phyloP scores from a whole-genome alignment of 2,329 filamentous ascomycete genomes.

The Clonostachys chloroleuca region DNA sequence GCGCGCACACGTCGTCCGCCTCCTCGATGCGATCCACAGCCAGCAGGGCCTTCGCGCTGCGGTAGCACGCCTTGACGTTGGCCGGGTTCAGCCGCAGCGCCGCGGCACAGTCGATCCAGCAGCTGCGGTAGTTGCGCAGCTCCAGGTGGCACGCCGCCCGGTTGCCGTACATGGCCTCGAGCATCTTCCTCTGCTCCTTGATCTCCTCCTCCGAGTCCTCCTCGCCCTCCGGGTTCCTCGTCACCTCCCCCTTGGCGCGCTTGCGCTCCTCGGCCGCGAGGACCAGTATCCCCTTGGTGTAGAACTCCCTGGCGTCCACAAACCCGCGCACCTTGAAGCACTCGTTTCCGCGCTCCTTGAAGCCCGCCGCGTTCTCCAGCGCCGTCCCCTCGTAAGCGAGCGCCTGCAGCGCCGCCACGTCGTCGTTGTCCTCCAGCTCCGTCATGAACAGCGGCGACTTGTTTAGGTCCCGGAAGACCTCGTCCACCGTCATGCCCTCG shows the following conservation, averaged over 20 bases:
- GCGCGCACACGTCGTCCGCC: conserved; percentile 72
- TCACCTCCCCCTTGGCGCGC: conserved; percentile 33
- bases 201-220: conserved; percentile 48
- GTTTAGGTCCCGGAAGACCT: conserved; percentile 53
- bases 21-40: conserved; percentile 74
- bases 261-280: conserved; percentile 60
- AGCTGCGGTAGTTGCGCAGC: conserved; percentile 82
- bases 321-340: conserved; percentile 70
- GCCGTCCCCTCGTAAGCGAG: conserved; percentile 90
- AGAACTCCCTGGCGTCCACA: conserved; percentile 86
- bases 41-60: conserved; percentile 73
- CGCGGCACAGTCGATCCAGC: conserved; percentile 78
- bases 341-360: conserved; percentile 92
- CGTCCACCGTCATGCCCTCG: conserved; percentile 44
- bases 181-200: conserved; percentile 54
- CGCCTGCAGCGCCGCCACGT: conserved; percentile 82
- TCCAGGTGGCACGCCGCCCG: conserved; percentile 86
- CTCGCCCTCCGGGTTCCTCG: conserved; percentile 18
- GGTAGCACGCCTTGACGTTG: conserved; percentile 90
- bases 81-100: conserved; percentile 72
- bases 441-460: conserved; percentile 91
- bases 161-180: conserved; percentile 80
- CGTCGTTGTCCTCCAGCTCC: conserved; percentile 77
- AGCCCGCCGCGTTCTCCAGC: conserved; percentile 75
- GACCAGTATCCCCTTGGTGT: conserved; percentile 77